Percentiles rank a stretch among this genome's conserved stretches.
Conservation (phyloP, 108 stramenopile genomes). For the Skeletonema menzelii region DNA sequence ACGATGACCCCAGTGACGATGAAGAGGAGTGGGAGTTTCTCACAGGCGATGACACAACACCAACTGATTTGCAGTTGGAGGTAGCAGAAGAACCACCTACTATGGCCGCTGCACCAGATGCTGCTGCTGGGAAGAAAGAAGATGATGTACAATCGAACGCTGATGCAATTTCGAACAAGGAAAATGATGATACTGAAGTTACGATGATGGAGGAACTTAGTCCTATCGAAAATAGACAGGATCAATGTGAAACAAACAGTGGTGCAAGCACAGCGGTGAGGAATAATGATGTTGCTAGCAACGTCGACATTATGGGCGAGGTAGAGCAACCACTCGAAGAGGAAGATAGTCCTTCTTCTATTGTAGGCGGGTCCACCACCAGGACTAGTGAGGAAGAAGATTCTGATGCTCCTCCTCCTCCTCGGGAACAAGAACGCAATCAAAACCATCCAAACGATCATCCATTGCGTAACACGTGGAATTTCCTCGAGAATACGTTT, state of each 20-base stretch:
- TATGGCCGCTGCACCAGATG: neutral
- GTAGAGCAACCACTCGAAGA: neutral
- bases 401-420: neutral
- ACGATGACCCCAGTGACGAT: conserved; percentile 3
- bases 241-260: neutral
- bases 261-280: neutral
- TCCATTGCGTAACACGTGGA: conserved; percentile 12
- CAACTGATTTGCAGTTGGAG: neutral
- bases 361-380: neutral
- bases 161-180: neutral
- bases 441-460: neutral
- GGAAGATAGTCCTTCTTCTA: neutral
- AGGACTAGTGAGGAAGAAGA: neutral
- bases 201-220: neutral
- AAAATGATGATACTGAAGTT: neutral
- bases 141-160: neutral
- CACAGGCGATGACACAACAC: neutral
- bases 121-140: neutral
- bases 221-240: neutral
- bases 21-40: conserved; percentile 12
- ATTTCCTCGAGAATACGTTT: conserved; percentile 18
- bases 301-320: neutral
- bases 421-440: neutral
- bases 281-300: neutral
- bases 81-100: neutral